Base-by-base conservation (phyloP, 352 stramenopile genomes). In the Pelagophyceae sp. region DNA sequence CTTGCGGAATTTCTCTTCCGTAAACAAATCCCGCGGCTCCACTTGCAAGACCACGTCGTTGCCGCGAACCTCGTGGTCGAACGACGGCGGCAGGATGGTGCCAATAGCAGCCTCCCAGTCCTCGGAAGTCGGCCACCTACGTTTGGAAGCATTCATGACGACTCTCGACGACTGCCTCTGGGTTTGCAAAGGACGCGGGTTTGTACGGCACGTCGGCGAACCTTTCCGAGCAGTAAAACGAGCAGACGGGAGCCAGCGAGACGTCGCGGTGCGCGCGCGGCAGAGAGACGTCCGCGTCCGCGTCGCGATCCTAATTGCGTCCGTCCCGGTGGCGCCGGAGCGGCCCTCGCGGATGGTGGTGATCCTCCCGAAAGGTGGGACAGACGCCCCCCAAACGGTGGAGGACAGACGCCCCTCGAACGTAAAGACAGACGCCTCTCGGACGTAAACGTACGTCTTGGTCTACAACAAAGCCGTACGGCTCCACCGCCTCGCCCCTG, bases 381-480 rank as follows among this genome's bases (percentile, higher is more conserved):
- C n/a, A n/a, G n/a, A n/a, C n/a, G n/a, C n/a, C n/a, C n/a, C n/a
- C n/a, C n/a, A n/a, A n/a, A n/a, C n/a, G n/a, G n/a, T n/a, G n/a
- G n/a, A n/a, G n/a, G n/a, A n/a, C n/a, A n/a, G n/a, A n/a, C n/a
- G n/a, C n/a, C n/a, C n/a, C n/a, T n/a, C n/a, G n/a, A n/a, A n/a
- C n/a, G n/a, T n/a, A n/a, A n/a, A n/a, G n/a, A n/a, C n/a, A n/a
- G n/a, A n/a, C n/a, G n/a, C n/a, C n/a, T n/a, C n/a, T n/a, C n/a
- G n/a, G n/a, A n/a, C n/a, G n/a, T n/a, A n/a, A n/a, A n/a, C n/a
- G n/a, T n/a, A n/a, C n/a, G 81, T 98, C 92, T 80, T 95, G 96
- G 81, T 98, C 91, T 82, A 98, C 98, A 61, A 99, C 92, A 80
- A 99, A 99, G 5, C 95, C 95, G 84, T 99, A 99, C 23, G 96